Evolutionary conservation across 805 yeast species (phyloP).

Genomic region (Yamadazyma scolyti): DNA sequence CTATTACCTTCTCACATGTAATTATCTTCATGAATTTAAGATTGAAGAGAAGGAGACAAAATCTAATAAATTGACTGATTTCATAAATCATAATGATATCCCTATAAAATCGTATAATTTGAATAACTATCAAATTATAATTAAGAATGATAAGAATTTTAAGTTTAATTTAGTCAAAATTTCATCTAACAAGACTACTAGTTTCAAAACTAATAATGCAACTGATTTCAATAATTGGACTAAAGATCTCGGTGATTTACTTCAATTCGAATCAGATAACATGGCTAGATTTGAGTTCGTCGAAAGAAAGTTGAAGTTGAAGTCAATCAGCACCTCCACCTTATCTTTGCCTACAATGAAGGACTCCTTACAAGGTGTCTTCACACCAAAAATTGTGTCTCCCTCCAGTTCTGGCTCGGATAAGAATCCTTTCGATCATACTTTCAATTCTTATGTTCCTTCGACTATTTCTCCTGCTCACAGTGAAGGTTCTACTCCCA

Average conservation of each 20-base stretch:
- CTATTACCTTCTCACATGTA: constrained; percentile 39
- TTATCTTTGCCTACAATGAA: neutral
- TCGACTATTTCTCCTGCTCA: constrained; percentile 1
- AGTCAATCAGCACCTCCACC: constrained; percentile 1
- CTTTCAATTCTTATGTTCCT: constrained; percentile 4
- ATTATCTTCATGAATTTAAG: constrained; percentile 41
- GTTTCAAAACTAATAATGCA: constrained; percentile 43
- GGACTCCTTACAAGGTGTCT: constrained; percentile 29
- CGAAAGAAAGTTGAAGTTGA: constrained; percentile 32
- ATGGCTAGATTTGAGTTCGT: constrained; percentile 48
- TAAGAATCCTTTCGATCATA: constrained; percentile 35
- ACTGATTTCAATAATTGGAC: constrained; percentile 51
- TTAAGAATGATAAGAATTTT: constrained; percentile 28
- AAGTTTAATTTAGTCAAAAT: constrained; percentile 31
- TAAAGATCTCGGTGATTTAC: constrained; percentile 50
- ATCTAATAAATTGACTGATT: constrained; percentile 30
- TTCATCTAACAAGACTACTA: constrained; percentile 24
- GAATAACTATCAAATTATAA: constrained; percentile 30
- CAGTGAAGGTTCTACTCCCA: constrained; percentile 5
- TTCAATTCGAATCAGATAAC: constrained; percentile 42
- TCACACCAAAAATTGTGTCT: constrained; percentile 34
- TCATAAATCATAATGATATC: constrained; percentile 36
- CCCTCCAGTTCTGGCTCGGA: constrained; percentile 27
- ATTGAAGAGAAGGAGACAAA: constrained; percentile 17
- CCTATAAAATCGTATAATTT: constrained; percentile 41